These are phyloP conservation scores for Crucibulum laeve DNA, from an alignment of 768 basidiomycete species.

Conservation along the genomic window DNA sequence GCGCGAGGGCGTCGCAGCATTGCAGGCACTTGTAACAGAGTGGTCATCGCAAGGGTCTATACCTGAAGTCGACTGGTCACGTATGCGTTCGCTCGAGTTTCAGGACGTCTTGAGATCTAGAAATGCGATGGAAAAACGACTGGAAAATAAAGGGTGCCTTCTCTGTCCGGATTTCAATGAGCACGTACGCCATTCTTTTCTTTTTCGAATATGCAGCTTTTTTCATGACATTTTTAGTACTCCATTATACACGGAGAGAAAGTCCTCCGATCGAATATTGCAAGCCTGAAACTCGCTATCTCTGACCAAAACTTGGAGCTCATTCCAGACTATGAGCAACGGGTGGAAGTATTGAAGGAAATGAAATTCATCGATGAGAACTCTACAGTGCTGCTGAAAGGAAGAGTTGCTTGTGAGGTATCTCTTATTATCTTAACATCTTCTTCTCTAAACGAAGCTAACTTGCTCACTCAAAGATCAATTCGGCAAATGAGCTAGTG, in stretches of 20 bases:
- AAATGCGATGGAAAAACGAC: constrained; percentile 38
- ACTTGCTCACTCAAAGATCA: constrained; percentile 68
- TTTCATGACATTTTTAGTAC: constrained; percentile 50
- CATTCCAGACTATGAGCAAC: constrained; percentile 94
- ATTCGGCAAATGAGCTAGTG: constrained; percentile 95
- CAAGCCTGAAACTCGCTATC: constrained; percentile 73
- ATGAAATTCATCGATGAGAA: constrained; percentile 95
- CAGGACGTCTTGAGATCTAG: constrained; percentile 74
- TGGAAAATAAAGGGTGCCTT: constrained; percentile 44
- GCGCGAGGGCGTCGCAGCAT: constrained; percentile 45
- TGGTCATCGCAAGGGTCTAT: constrained; percentile 47
- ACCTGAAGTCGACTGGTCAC: constrained; percentile 82
- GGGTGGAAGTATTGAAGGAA: constrained; percentile 85
- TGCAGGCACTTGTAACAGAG: constrained; percentile 50
- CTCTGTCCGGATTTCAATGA: constrained; percentile 64
- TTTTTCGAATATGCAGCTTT: not conserved
- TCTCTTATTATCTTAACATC: constrained; percentile 10
- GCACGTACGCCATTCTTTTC: constrained; percentile 61
- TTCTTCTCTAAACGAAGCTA: not conserved
- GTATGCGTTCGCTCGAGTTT: constrained; percentile 84
- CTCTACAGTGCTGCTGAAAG: constrained; percentile 92
- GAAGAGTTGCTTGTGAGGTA: constrained; percentile 97
- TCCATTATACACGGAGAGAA: constrained; percentile 69
- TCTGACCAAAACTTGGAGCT: constrained; percentile 97
- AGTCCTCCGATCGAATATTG: constrained; percentile 69